Evolutionary conservation across 2,329 filamentous ascomycete genomes (phyloP), one percentile per base, ranked within the genome.

Genomic region (Orbilia quercus): DNA sequence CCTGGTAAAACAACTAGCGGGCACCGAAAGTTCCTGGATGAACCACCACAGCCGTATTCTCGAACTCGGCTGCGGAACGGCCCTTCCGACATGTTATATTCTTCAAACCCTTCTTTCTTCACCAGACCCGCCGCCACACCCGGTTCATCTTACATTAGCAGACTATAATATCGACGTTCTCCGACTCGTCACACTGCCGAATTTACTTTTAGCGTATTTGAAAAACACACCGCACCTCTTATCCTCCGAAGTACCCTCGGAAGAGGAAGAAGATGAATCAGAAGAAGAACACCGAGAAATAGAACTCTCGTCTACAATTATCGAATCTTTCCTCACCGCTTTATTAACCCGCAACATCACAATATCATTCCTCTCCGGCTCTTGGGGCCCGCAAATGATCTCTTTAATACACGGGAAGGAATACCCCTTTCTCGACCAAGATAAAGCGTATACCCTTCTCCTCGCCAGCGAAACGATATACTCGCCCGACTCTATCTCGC

Each of bases 401-500:
- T 79, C 84, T 1, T 81, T 91, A 0, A 80, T 92, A 6, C 84
- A 84, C 76, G 66, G 57, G 22, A 75, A 75, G 3, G 31, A 50
- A 25, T 45, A 65, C 45, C 51, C 53, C 1, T 55, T 54, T 7
- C 38, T 53, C 7, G 18, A 48, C 36, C n/a, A 28, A 3, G 18
- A 50, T n/a, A 65, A 58, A 51, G 45, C 55, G 36, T 59, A 53
- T 11, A 44, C 54, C 0, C 80, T 90, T 1, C 82, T 93, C 3
- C 81, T 95, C 1, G 91, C 89, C 0, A 90, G 90, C 0, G 91
- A 95, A 80, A 95, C 91, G 0, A 94, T 95, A 47, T 95, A 95
- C 81, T 91, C 89, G 1, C 90, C 90, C 0, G 87, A 88, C 66
- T 89, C 90, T 0, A 84, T 92, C 20, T 82, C 83, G 36, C 84